Percentiles rank a stretch among this genome's conserved stretches.
These are phyloP conservation scores for Pythium periplocum DNA, from an alignment of 352 stramenopile species.

Conservation along the genomic window DNA sequence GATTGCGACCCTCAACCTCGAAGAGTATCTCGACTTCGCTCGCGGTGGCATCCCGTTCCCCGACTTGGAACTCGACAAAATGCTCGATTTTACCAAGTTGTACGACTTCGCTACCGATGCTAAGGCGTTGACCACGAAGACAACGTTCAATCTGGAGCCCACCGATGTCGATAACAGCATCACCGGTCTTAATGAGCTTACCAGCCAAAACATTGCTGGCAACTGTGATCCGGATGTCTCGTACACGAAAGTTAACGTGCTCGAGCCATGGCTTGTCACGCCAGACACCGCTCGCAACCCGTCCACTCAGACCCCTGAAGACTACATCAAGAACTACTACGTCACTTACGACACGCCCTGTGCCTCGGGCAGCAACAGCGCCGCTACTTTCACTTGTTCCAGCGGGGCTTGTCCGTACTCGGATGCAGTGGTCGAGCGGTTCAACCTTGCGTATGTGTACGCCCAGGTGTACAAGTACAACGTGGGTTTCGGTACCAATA, in stretches of 20 bases:
- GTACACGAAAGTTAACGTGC: conserved; percentile 27
- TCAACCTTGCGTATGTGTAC: conserved; percentile 10
- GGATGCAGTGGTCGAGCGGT: conserved; percentile 11
- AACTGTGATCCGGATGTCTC: conserved; percentile 8
- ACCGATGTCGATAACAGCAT: conserved; percentile 12
- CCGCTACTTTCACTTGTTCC: background rate
- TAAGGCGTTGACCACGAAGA: conserved; percentile 6
- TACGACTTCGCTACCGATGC: conserved; percentile 28
- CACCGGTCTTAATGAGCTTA: conserved; percentile 22
- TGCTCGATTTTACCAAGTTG: conserved; percentile 40
- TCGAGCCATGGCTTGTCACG: conserved; percentile 24
- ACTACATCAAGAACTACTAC: conserved; percentile 22
- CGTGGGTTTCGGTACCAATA: conserved; percentile 22
- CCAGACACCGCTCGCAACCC: conserved; percentile 7
- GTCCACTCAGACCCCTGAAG: background rate
- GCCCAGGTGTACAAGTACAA: conserved; percentile 28
- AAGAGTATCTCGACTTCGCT: conserved; percentile 50
- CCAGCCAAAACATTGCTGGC: conserved; percentile 9
- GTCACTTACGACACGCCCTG: conserved; percentile 1
- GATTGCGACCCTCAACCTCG: conserved; percentile 54
- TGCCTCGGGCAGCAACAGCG: background rate
- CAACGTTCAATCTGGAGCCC: conserved; percentile 23
- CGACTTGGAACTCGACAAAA: conserved; percentile 6
- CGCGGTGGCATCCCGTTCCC: conserved; percentile 53
- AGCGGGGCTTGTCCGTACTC: conserved; percentile 13